Evolutionary conservation across 768 basidiomycete species (phyloP), one percentile per base, ranked within the genome.

Genomic region (Cytidiella melzeri): DNA sequence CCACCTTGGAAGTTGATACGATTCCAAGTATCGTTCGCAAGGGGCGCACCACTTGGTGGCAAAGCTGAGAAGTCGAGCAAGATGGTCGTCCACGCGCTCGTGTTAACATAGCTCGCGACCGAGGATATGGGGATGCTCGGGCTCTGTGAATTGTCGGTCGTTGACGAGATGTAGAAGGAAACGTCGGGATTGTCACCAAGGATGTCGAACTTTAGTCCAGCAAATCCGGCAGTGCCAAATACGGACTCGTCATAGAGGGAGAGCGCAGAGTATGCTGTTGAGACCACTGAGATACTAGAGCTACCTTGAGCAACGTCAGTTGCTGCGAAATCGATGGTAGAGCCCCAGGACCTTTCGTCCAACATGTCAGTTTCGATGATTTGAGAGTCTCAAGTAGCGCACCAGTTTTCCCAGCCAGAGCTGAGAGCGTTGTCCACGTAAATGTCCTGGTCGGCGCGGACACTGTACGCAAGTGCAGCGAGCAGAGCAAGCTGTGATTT

Each of bases 121-220:
- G 69, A 55, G 1, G 75, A 69, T 30, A 79, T 64, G 5, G 68
- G 62, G 45, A 78, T 73, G 23, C 63, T 58, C 5, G 73, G 58
- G 3, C 71, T 71, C 24, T 67, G 58, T 39, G 53, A 59, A 45
- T 64, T 63, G 47, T 74, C 72, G 1, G 62, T 57, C 9, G 70
- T 68, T 2, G 71, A 71, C 41, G 69, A 58, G 42, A 80, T 61
- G 43, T 55, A 65, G 30, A 78, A 67, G 15, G 62, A 63, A 23
- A 78, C 30, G 41, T 74, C 73, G 10, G 76, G 75, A 61, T 75
- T 64, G 19, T 51, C 66, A 6, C 76, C 50, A 43, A 45, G 37
- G 58, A 79, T 72, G 57, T 79, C 77, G 55, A 79, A 79, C 41
- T 61, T 57, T 21, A 79, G 62, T 4, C 77, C 77, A 9, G 74